Percentiles rank a stretch among this genome's conserved stretches.
These are phyloP conservation scores for Borovskyia barvae DNA, from an alignment of 208 protist genomes.

Conservation along the genomic window DNA sequence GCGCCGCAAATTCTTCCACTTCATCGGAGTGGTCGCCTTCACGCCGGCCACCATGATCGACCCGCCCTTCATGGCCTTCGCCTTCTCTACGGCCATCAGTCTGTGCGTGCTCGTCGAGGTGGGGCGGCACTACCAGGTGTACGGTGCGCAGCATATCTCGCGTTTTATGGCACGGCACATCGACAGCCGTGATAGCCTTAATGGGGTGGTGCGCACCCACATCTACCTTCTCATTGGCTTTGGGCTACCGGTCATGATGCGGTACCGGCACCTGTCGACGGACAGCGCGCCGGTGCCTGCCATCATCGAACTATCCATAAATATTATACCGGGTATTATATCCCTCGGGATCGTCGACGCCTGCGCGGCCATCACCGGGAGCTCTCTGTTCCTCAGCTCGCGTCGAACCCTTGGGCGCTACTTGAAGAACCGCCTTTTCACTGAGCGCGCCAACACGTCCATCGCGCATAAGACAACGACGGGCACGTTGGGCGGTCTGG, in stretches of 20 bases:
- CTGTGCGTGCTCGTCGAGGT: constrained; percentile 60
- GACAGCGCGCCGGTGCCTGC: constrained; percentile 25
- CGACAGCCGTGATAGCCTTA: constrained; percentile 65
- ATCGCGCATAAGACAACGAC: constrained; percentile 91
- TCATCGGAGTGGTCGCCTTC: constrained; percentile 78
- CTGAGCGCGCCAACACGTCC: constrained; percentile 69
- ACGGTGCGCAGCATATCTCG: constrained; percentile 45
- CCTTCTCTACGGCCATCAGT: constrained; percentile 64
- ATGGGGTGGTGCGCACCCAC: constrained; percentile 79
- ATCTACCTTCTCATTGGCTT: constrained; percentile 87
- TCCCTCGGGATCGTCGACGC: constrained; percentile 86
- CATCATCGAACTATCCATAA: constrained; percentile 71
- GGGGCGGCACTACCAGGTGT: constrained; percentile 64
- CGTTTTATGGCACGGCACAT: constrained; percentile 68
- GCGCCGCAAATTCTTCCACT: constrained; percentile 88
- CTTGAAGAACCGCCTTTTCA: constrained; percentile 75
- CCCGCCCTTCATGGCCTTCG: constrained; percentile 78
- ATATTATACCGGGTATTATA: constrained; percentile 81
- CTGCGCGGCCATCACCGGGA: constrained; percentile 79
- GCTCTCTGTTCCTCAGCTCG: constrained; percentile 61
- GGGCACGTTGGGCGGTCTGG: constrained; percentile 68
- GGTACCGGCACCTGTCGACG: constrained; percentile 48
- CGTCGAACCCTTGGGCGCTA: constrained; percentile 70
- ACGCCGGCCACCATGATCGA: constrained; percentile 77
- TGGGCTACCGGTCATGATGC: constrained; percentile 68